Conservation (phyloP, 2,329 filamentous ascomycete genomes). For the Pyricularia sp. region DNA sequence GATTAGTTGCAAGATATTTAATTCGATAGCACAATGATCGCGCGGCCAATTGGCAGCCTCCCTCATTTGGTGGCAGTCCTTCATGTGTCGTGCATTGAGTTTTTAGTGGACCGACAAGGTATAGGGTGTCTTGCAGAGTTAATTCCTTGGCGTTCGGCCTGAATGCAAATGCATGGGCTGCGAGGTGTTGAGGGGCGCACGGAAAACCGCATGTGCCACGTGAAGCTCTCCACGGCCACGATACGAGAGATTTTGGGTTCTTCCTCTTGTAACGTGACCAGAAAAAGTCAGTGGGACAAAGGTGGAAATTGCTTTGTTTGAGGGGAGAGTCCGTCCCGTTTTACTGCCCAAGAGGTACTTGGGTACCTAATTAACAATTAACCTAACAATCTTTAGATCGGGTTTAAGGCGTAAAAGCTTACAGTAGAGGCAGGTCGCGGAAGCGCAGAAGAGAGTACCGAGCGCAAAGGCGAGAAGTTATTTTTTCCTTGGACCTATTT, state of each 20-base stretch:
- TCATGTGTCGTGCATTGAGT: not conserved
- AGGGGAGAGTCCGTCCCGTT: not conserved
- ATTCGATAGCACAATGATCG: not conserved
- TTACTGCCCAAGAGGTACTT: too few relatives aligned
- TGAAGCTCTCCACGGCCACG: not conserved
- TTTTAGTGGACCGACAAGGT: not conserved
- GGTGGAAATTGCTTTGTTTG: not conserved
- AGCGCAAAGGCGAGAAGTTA: not conserved
- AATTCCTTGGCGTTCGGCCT: not conserved
- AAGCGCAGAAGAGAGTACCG: not conserved
- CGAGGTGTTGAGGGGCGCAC: not conserved
- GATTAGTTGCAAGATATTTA: not conserved
- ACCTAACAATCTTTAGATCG: too few relatives aligned
- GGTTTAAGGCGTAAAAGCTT: not conserved
- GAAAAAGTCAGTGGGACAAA: not conserved
- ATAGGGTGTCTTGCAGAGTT: not conserved
- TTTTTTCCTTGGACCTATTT: not conserved
- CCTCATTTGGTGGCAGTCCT: not conserved
- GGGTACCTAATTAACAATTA: too few relatives aligned
- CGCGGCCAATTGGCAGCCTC: not conserved
- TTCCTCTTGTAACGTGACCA: not conserved
- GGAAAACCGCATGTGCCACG: not conserved
- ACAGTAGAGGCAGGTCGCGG: not conserved
- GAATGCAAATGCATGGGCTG: not conserved
- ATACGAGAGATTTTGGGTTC: not conserved